These are phyloP conservation scores for Neofusicoccum umdonicola DNA, from an alignment of 2,329 filamentous ascomycete genomes.

Conservation along the genomic window DNA sequence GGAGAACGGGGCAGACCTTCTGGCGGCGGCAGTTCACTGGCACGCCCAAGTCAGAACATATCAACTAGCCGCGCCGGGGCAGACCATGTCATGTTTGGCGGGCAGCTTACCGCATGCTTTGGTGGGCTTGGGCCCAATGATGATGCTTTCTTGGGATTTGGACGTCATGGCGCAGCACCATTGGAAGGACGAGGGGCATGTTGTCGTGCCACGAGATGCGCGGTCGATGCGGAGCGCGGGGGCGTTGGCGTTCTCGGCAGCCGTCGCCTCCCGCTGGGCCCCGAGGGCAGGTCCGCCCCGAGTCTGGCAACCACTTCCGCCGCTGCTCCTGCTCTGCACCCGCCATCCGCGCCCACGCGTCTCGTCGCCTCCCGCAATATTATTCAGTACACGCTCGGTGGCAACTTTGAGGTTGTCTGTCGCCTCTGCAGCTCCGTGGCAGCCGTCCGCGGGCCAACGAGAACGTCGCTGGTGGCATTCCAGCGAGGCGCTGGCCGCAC, in stretches of 20 bases:
- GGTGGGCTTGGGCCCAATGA: constrained; percentile 19
- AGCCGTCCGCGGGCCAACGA: too few species aligned
- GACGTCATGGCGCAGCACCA: constrained; percentile 6
- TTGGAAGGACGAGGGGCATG: constrained; percentile 9
- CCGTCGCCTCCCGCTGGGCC: background rate
- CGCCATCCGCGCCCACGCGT: too few species aligned
- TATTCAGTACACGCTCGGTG: too few species aligned
- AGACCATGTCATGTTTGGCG: background rate
- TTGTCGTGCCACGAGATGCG: background rate
- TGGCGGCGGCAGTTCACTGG: constrained; percentile 21
- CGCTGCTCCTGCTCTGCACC: background rate
- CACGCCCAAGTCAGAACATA: background rate
- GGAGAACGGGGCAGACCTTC: constrained; percentile 18
- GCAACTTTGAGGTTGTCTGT: too few species aligned
- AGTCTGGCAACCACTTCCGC: background rate
- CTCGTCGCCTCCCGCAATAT: too few species aligned
- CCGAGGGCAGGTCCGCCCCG: background rate
- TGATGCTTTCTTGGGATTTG: constrained; percentile 10
- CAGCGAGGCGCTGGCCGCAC: too few species aligned
- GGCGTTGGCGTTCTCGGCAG: background rate
- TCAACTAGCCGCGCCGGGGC: background rate
- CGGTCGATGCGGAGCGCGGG: background rate
- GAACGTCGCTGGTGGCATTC: too few species aligned
- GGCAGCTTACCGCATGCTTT: constrained; percentile 20
- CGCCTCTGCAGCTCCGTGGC: too few species aligned